phyloP scores from a whole-genome alignment of 2,329 filamentous ascomycete species.

The Neofusicoccum kwambonambiense region DNA sequence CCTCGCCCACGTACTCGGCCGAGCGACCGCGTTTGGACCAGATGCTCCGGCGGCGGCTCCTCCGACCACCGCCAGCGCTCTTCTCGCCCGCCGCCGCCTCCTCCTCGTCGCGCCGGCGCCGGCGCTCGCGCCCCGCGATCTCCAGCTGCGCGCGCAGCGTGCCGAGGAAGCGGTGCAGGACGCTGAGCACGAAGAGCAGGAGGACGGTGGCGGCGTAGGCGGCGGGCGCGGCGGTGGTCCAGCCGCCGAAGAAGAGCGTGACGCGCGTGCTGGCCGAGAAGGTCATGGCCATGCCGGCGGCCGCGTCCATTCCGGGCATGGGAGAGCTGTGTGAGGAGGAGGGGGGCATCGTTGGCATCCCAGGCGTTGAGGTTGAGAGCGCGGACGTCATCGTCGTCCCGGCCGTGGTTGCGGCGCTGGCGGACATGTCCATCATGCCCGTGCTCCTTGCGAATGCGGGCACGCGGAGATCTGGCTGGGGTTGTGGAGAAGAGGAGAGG shows the following conservation, averaged over 20 bases:
- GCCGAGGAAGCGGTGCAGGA: slow-evolving; percentile 33
- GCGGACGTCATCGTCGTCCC: background rate
- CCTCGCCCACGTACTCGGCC: slow-evolving; percentile 4
- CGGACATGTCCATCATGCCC: background rate
- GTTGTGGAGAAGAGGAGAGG: background rate
- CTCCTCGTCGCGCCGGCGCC: too few species aligned
- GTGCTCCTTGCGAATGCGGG: background rate
- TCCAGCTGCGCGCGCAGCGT: slow-evolving; percentile 29
- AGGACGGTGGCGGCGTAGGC: slow-evolving; percentile 29
- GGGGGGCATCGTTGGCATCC: background rate
- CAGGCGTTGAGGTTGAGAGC: background rate
- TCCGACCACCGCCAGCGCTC: background rate
- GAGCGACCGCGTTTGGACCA: background rate
- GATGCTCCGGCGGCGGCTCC: background rate
- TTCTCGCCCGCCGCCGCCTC: background rate
- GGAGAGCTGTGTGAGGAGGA: too few species aligned
- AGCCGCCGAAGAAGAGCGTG: slow-evolving; percentile 30
- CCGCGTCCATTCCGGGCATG: too few species aligned
- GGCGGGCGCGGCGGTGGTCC: slow-evolving; percentile 28
- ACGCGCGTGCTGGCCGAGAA: slow-evolving; percentile 29
- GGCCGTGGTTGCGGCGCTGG: background rate
- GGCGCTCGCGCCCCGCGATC: background rate
- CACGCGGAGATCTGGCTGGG: too few species aligned
- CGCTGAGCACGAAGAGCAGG: slow-evolving; percentile 29
- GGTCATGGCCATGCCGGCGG: slow-evolving; percentile 27